phyloP scores from a whole-genome alignment of 345 rosid genomes.

The Lepidium africanum region DNA sequence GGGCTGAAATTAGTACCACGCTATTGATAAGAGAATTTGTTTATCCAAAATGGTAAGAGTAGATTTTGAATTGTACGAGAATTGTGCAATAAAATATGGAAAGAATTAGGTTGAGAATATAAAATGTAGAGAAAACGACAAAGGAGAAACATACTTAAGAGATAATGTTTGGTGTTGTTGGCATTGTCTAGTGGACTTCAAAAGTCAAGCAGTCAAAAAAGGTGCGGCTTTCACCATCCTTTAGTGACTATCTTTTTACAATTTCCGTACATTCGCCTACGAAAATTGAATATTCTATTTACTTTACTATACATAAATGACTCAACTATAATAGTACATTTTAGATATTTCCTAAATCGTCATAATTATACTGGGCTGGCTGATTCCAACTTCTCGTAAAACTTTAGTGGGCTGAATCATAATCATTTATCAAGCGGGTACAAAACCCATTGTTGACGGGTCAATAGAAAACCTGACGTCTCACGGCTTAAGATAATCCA shows the following conservation, averaged over 20 bases:
- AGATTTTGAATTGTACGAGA: background rate
- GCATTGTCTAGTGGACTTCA: background rate
- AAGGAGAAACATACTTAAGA: background rate
- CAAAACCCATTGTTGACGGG: background rate
- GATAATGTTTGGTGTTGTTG: background rate
- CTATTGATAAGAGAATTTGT: background rate
- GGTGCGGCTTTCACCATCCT: background rate
- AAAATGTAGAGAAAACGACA: background rate
- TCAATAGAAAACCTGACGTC: background rate
- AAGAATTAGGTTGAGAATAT: background rate
- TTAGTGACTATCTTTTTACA: background rate
- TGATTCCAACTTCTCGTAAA: background rate
- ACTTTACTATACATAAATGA: background rate
- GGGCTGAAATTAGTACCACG: background rate
- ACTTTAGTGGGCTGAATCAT: background rate
- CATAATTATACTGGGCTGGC: background rate
- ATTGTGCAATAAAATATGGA: background rate
- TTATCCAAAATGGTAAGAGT: background rate
- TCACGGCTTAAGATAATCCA: background rate
- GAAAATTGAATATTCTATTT: background rate
- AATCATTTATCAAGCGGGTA: background rate
- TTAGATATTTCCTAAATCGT: no score
- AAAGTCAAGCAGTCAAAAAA: background rate
- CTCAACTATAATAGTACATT: no score
- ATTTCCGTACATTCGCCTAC: background rate